A percentile compares a stretch with the other conserved stretches of the same genome.
phyloP scores from a whole-genome alignment of 2,329 filamentous ascomycete species.

The Amauroascus verrucosus region DNA sequence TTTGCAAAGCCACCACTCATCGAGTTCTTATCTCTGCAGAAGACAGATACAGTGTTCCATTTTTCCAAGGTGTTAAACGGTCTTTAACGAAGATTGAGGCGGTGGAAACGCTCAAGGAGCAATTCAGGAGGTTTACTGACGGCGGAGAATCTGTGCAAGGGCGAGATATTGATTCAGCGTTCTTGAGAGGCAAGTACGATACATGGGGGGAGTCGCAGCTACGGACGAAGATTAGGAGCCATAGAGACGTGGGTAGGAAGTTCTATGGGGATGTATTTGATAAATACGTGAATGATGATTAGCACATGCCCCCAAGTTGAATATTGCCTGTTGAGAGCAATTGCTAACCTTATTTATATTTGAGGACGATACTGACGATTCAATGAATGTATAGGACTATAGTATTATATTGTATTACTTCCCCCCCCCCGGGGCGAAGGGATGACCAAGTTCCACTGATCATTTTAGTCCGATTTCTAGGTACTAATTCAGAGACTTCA shows the following conservation, averaged over 20 bases:
- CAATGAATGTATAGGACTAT: not conserved
- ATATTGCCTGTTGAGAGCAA: not conserved
- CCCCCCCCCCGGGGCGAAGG: too few species aligned
- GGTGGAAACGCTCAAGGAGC: constrained; percentile 28
- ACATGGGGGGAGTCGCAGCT: constrained; percentile 49
- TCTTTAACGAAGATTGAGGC: constrained; percentile 39
- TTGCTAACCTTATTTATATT: not conserved
- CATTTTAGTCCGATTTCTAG: not conserved
- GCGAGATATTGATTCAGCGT: constrained; percentile 40
- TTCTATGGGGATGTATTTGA: constrained; percentile 43
- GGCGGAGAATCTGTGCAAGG: constrained; percentile 30
- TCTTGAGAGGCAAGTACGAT: constrained; percentile 42
- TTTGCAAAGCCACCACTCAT: constrained; percentile 37
- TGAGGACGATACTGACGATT: not conserved
- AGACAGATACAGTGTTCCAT: constrained; percentile 35
- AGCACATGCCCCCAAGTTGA: not conserved
- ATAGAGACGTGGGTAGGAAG: constrained; percentile 39
- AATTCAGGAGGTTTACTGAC: constrained; percentile 26
- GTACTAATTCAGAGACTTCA: not conserved
- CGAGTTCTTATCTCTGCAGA: constrained; percentile 37
- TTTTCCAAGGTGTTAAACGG: constrained; percentile 43
- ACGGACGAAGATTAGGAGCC: constrained; percentile 45
- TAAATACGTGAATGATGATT: constrained; percentile 37
- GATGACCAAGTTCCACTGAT: not conserved
- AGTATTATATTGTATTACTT: too few species aligned